Evolutionary conservation across 2,329 filamentous ascomycete species (phyloP).

Genomic region (Chrysosporium queenslandicum): DNA sequence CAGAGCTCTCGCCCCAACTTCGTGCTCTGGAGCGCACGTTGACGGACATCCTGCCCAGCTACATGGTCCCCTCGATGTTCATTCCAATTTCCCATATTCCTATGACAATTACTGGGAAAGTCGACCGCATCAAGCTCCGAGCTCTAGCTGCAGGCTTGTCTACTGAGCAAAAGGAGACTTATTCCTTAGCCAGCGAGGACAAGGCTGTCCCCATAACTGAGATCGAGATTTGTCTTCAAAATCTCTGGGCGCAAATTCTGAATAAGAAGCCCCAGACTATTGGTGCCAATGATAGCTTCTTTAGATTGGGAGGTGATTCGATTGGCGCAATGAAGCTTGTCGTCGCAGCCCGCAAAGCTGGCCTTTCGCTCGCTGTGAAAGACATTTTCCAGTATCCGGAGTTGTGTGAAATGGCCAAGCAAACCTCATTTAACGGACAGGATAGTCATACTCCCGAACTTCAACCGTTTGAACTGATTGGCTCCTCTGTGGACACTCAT

Average conservation of each 20-base stretch:
- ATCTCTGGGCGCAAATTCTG: constrained; percentile 27
- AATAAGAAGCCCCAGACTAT: constrained; percentile 21
- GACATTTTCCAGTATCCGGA: constrained; percentile 27
- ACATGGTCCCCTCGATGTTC: constrained; percentile 11
- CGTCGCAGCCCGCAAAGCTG: constrained; percentile 15
- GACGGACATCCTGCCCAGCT: constrained; percentile 19
- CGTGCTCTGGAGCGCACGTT: neutral
- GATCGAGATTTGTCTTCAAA: constrained; percentile 14
- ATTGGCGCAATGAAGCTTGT: constrained; percentile 24
- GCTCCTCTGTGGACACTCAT: too few relatives aligned
- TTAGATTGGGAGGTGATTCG: constrained; percentile 13
- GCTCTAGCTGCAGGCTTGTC: neutral
- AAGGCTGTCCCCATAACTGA: constrained; percentile 6
- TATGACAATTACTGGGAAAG: constrained; percentile 29
- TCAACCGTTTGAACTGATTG: neutral
- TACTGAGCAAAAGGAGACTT: neutral
- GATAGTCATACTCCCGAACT: neutral
- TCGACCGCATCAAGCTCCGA: constrained; percentile 21
- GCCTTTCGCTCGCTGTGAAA: constrained; percentile 19
- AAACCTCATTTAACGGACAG: neutral
- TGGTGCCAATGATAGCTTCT: constrained; percentile 13
- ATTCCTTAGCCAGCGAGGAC: constrained; percentile 9
- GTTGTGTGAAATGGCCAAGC: constrained; percentile 27
- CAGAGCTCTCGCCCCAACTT: neutral
- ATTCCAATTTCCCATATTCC: constrained; percentile 18